Percentiles rank a stretch among this genome's conserved stretches.
Evolutionary conservation across 495 filamentous ascomycete genomes (phyloP).

Genomic region (Margaritispora aquatica): DNA sequence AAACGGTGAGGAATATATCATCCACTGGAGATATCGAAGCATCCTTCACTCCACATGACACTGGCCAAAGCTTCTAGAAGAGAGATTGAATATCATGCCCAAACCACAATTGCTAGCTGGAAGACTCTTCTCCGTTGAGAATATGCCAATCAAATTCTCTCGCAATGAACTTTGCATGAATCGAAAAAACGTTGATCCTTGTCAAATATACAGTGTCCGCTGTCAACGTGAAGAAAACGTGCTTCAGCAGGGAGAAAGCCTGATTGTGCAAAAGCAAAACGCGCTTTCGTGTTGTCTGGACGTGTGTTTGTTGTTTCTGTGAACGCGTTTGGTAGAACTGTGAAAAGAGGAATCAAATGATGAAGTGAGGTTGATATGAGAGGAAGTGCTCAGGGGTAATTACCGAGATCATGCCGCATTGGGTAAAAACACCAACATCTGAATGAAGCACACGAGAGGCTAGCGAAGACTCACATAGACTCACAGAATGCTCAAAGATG

Average conservation of each 20-base stretch:
- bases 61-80: background rate
- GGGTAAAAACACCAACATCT: background rate
- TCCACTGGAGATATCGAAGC: background rate
- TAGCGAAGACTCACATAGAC: too few relatives aligned
- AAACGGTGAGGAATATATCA: background rate
- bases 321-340: background rate
- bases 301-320: background rate
- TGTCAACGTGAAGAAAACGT: constrained; percentile 1
- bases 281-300: background rate
- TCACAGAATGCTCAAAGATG: too few relatives aligned
- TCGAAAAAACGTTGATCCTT: constrained; percentile 6
- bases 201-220: background rate
- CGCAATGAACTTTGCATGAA: constrained; percentile 5
- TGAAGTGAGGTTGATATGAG: background rate
- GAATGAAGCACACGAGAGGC: too few relatives aligned
- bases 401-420: background rate
- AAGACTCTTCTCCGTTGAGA: background rate
- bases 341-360: background rate
- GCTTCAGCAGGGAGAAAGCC: background rate
- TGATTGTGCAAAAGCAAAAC: background rate
- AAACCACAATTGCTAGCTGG: background rate
- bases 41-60: background rate
- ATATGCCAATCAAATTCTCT: background rate
- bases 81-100: background rate
- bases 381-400: background rate